Base-by-base conservation (phyloP, 2,329 filamentous ascomycete genomes). In the Ramularia collo-cygni region DNA sequence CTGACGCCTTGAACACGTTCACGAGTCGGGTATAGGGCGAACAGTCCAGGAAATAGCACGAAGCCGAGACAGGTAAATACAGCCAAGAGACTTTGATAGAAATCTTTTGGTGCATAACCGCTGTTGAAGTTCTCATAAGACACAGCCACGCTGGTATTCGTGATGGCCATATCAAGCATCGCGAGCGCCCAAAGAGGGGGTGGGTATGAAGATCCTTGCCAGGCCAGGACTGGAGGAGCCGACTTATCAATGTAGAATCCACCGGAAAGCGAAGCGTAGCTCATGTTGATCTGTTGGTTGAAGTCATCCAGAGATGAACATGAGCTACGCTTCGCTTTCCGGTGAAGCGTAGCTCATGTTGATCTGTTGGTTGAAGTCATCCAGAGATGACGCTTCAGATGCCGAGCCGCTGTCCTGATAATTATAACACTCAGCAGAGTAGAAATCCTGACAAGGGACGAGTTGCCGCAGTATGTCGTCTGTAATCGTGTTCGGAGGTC, bases 31-130 rank as follows among this genome's bases (percentile, higher is more conserved):
- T 94, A 94, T 3, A 95, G 68, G 0, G 83, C 76, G 52, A 94
- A 92, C 66, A 95, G 86, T n/a, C 81, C 85, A 1, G 87, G 85
- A 55, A 83, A 90, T 1, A 80, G 78, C 3, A 77, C 73, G 59
- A 90, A 77, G 1, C 81, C 84, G 3, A 94, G 71, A 12, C 80
- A 77, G 57, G 89, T 82, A 62, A 93, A 94, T 7, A 83, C 70
- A 21, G 42, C 45, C 4, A 48, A 36, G 0, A 88, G 75, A 9
- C 90, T 68, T 57, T 92, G 84, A n/a, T 93, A 65, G 1, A 82
- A 79, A 36, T 88, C 72, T 17, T 83, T 83, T 8, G 78, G 77
- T 15, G 74, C 67, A 64, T 81, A 88, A 0, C 84, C 83, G 0
- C 78, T 73, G 45, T 84, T 84, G 51, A 94, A 92, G 12, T 74